Evolutionary conservation across 176 grass and related monocot genomes (phyloP), one percentile per base, ranked within the genome.

Genomic region (Thalia dealbata): DNA sequence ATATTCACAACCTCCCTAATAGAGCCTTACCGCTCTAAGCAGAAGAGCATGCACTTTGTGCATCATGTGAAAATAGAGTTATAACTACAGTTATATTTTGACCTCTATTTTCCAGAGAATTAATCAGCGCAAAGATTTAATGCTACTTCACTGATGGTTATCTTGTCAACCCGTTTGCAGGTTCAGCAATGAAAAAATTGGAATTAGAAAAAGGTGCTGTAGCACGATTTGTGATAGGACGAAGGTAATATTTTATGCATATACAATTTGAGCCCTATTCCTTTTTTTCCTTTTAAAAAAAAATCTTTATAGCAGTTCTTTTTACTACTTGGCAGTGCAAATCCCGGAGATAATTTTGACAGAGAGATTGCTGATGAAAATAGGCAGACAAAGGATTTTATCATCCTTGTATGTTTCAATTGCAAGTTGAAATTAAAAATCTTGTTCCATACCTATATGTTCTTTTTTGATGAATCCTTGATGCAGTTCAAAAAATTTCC

Each of bases 201-300:
- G 90, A 99, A 88, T 83, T 88, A 81, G 90, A 99, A 67, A 93
- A 93, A 80, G 88, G 88, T 72, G 82, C 93, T 82, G 74, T 91
- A 71, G 90, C 91, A 74, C 87, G 90, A 66, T 99, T 99, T 78
- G 52, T 99, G 56, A 89, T 99, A 77, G 95, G 95, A 88, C 84
- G 90, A 93, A 99, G 90, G 95, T 99, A 86, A 42, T 23, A 7
- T 72, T 75, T 72, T 45, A 26, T 67, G 59, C 32, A 61, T 73
- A 21, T 41, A 12, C 76, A 66, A 72, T 69, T 26, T 76, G 46
- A 27, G 78, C 74, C 70, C 28, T 81, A 65, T 18, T 42, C 61
- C 52, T 42, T 61, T 69, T 21, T 85, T 19, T 78, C 74, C 23
- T 67, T 69, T 50, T n/a, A n/a, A n/a, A n/a, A n/a, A n/a, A n/a